phyloP scores from a whole-genome alignment of 495 filamentous ascomycete genomes.

The Penicillium samsonianum region DNA sequence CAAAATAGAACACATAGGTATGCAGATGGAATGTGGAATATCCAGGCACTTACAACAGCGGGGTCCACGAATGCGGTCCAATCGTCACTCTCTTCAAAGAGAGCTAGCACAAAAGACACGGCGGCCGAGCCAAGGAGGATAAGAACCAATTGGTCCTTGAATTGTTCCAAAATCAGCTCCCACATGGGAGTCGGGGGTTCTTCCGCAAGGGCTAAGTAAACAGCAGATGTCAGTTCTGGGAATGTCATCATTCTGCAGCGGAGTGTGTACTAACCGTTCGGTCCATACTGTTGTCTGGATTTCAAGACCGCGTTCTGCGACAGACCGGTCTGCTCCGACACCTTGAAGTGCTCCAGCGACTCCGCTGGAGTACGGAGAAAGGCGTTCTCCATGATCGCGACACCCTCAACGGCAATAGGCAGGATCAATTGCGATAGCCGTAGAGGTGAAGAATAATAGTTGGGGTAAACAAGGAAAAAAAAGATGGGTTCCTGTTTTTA shows the following conservation, averaged over 20 bases:
- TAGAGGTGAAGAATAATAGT: constrained; percentile 23
- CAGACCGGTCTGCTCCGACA: constrained; percentile 66
- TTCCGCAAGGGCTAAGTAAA: constrained; percentile 77
- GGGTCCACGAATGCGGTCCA: constrained; percentile 99
- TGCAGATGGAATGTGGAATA: not conserved
- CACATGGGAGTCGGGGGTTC: constrained; percentile 97
- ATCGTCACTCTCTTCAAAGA: constrained; percentile 89
- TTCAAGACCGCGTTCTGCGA: constrained; percentile 66
- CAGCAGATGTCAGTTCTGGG: constrained; percentile 4
- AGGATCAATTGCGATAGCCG: constrained; percentile 13
- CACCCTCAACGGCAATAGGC: constrained; percentile 22
- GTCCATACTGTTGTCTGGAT: constrained; percentile 69
- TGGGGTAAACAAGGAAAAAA: constrained; percentile 26
- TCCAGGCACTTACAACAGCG: constrained; percentile 68
- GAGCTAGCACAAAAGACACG: constrained; percentile 90
- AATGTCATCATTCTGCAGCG: not conserved
- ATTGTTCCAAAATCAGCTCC: constrained; percentile 96
- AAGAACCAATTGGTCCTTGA: constrained; percentile 97
- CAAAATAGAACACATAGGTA: constrained; percentile 7
- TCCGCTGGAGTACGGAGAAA: constrained; percentile 68
- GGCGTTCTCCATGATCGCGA: constrained; percentile 71
- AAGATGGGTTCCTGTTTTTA: constrained; percentile 15
- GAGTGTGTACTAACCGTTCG: constrained; percentile 67
- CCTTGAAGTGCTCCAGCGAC: constrained; percentile 70
- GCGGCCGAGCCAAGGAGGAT: constrained; percentile 91